Evolutionary conservation across 768 basidiomycete genomes (phyloP).

Genomic region (Pholiota molesta): DNA sequence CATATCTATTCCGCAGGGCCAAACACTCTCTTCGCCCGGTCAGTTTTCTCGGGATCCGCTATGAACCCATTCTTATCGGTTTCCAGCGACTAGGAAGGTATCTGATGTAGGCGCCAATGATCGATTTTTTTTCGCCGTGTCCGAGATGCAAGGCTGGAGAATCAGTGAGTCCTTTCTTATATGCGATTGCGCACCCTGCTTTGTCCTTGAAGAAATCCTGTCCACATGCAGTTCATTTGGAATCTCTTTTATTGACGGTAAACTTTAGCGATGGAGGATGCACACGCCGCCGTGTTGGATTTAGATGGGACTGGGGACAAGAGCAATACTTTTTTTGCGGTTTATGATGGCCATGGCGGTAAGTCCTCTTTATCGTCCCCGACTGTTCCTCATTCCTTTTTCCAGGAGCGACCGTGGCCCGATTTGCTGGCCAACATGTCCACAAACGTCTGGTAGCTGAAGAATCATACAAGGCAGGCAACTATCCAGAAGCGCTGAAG

Average conservation of each 20-base stretch:
- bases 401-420: conserved; percentile 81
- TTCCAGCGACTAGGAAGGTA: conserved; percentile 79
- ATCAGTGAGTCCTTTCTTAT: conserved; percentile 70
- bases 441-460: conserved; percentile 78
- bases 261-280: conserved; percentile 92
- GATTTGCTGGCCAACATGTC: conserved; percentile 83
- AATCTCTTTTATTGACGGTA: conserved; percentile 14
- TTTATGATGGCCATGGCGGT: conserved; percentile 99
- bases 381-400: conserved; percentile 15
- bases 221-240: not conserved
- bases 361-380: conserved; percentile 25
- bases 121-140: conserved; percentile 73
- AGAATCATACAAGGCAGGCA: conserved; percentile 66
- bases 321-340: conserved; percentile 87
- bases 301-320: conserved; percentile 43
- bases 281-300: conserved; percentile 77
- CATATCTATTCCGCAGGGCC: conserved; percentile 56
- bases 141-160: conserved; percentile 99
- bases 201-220: not conserved
- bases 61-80: conserved; percentile 14
- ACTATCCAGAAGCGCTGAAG: conserved; percentile 82
- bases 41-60: conserved; percentile 26
- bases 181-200: conserved; percentile 1
- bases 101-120: conserved; percentile 74
- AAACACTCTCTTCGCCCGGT: conserved; percentile 86